Base-by-base conservation (phyloP, 176 grass and related monocot genomes). In the Microstegium vimineum region DNA sequence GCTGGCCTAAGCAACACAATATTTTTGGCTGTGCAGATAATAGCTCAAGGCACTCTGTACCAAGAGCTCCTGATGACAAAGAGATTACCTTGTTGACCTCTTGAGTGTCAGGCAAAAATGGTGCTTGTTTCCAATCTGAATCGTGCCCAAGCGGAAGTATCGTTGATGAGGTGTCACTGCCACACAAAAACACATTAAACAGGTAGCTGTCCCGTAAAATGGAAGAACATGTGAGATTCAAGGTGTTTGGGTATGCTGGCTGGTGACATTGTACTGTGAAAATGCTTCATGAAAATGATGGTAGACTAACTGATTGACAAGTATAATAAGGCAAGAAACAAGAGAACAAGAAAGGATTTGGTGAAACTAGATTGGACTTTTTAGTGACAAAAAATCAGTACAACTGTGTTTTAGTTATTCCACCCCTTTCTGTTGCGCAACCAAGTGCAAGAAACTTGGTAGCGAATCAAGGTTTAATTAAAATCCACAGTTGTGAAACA, bases 81-180 rank as follows among this genome's bases (percentile, higher is more conserved):
- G 65, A 70, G 62, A 26, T 89, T 81, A 42, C 66, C 63, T 63
- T 78, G 74, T 56, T 81, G 51, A 71, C 70, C 51, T 81, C 82
- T 69, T 65, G 71, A 81, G 32, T 64, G 51, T 47, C 16, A 81
- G 77, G 33, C 34, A 69, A 34, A 76, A 63, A 76, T n/a, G 18
- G 40, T 10, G 20, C 52, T 45, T 69, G 67, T 69, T 69, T 81
- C 82, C 71, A 30, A 62, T 76, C 23, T 79, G 64, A 71, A 76
- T 69, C 28, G 28, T 35, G 33, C 63, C 56, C 64, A 71, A 54
- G 32, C n/a, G 54, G 40, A 81, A 64, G 25, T n/a, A 64, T 18
- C 0, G 82, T 5, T 52, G 71, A 81, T 63, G 54, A 59, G 26
- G 5, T 85, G 33, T 42, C 63, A 72, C 82, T 89, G 82, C 14